phyloP scores from a whole-genome alignment of 805 yeast species.

The Teunomyces lycoperdinae region DNA sequence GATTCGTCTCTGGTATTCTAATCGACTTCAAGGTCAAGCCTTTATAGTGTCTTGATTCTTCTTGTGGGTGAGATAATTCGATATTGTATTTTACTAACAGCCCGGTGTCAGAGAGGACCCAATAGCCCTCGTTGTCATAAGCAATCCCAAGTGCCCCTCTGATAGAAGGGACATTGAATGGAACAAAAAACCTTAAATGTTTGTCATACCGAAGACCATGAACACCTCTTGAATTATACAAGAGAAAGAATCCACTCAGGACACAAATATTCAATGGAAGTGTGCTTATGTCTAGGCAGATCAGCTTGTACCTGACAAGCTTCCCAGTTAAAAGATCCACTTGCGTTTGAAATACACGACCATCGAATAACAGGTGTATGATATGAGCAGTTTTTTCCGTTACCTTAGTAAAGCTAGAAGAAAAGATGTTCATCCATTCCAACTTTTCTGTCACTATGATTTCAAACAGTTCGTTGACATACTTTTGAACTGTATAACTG shows the following conservation, averaged over 20 bases:
- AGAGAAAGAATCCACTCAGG: neutral
- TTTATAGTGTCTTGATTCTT: neutral
- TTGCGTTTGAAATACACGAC: conserved; percentile 4
- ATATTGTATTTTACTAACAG: neutral
- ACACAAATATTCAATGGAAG: conserved; percentile 3
- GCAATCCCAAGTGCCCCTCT: neutral
- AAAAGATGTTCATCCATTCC: neutral
- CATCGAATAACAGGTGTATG: conserved; percentile 7
- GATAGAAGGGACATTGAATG: neutral
- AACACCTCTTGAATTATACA: neutral
- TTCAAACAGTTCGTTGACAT: too few species aligned
- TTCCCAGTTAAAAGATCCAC: neutral
- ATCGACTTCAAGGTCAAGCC: neutral
- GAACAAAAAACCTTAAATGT: neutral
- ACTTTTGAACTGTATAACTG: neutral
- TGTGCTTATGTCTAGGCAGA: neutral
- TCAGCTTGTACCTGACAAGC: neutral
- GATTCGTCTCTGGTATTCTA: neutral
- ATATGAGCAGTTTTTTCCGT: neutral
- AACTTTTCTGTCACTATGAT: neutral
- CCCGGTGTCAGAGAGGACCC: neutral
- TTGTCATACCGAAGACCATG: neutral
- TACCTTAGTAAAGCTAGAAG: neutral
- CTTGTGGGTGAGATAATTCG: neutral
- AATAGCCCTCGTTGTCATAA: neutral